phyloP scores from a whole-genome alignment of 441 rosid species.

The Gossypium armourianum region DNA sequence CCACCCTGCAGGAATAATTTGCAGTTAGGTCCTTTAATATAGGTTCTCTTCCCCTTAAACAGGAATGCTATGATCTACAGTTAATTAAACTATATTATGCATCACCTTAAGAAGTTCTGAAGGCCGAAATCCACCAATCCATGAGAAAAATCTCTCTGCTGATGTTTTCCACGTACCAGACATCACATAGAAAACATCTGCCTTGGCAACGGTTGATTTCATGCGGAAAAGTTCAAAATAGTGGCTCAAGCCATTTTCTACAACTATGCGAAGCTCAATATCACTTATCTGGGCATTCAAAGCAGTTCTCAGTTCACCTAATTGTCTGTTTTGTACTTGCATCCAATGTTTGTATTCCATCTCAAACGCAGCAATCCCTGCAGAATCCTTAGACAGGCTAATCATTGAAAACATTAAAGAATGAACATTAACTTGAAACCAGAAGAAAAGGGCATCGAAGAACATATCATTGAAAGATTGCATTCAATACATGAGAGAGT shows the following conservation, averaged over 20 bases:
- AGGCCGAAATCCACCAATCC: constrained; percentile 64
- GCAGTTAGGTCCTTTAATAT: constrained; percentile 1
- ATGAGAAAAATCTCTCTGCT: constrained; percentile 51
- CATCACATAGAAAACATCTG: constrained; percentile 56
- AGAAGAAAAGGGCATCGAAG: constrained; percentile 10
- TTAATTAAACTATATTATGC: not conserved
- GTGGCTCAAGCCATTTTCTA: constrained; percentile 44
- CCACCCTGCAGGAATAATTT: not conserved
- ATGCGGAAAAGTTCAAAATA: constrained; percentile 51
- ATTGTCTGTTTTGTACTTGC: constrained; percentile 46
- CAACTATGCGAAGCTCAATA: constrained; percentile 40
- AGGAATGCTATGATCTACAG: not conserved
- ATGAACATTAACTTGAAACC: not conserved
- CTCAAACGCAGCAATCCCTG: constrained; percentile 55
- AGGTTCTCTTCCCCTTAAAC: not conserved
- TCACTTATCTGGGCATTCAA: constrained; percentile 41
- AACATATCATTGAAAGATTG: not conserved
- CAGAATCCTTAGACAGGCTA: constrained; percentile 8
- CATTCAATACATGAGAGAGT: not conserved
- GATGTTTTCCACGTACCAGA: constrained; percentile 55
- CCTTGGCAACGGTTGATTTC: constrained; percentile 49
- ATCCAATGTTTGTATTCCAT: constrained; percentile 60
- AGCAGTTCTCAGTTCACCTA: constrained; percentile 38
- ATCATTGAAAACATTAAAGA: not conserved
- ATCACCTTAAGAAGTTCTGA: constrained; percentile 64